Evolutionary conservation across 139 green algal species (phyloP), one percentile per base, ranked within the genome.

Genomic region (Deuterostichococcus epilithicus): DNA sequence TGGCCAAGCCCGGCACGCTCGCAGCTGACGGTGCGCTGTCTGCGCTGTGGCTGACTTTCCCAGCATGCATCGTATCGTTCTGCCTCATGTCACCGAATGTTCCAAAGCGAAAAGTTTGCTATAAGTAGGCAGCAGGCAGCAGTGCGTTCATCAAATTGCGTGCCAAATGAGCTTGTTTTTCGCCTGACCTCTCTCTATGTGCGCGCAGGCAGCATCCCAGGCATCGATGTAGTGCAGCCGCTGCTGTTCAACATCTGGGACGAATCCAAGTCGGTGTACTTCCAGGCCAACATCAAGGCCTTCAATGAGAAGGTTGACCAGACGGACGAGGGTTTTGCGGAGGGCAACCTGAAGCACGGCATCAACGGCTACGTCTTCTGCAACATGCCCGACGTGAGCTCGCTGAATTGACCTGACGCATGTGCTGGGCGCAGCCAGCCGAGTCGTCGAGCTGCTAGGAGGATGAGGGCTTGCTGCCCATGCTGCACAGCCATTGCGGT

Each of bases 321-420:
- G 65, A 10, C 65, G 8, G 65, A 70, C 28, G 5, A 37, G 22
- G 47, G 72, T 2, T 76, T 77, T n/a, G 45, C 52, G 0, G 84
- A 89, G 72, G 76, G 37, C 33, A 86, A 86, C 75, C 65, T 89
- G 8, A 89, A 76, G 81, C 84, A 89, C 63, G 26, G 25, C 42
- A 80, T 89, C 72, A 89, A 89, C 69, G 85, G 86, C 34, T 80
- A 73, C 72, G 1, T 90, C 32, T 90, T 84, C 79, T 90, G 86
- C 81, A 89, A 90, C 72, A 39, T 80, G 30, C 84, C 81, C 0
- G 82, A 75, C 5, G 39, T 89, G 52, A 3, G 52, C 28, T 63
- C 10, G 3, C 28, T 13, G 52, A 13, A 30, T 20, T 63, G 52
- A 23, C 18, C 18, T 28, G n/a, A n/a, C n/a, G 20, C 52, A 63